Percentiles rank a stretch among this genome's conserved stretches.
Conservation (phyloP, 2,329 filamentous ascomycete genomes). For the Lasiodiplodia gonubiensis region DNA sequence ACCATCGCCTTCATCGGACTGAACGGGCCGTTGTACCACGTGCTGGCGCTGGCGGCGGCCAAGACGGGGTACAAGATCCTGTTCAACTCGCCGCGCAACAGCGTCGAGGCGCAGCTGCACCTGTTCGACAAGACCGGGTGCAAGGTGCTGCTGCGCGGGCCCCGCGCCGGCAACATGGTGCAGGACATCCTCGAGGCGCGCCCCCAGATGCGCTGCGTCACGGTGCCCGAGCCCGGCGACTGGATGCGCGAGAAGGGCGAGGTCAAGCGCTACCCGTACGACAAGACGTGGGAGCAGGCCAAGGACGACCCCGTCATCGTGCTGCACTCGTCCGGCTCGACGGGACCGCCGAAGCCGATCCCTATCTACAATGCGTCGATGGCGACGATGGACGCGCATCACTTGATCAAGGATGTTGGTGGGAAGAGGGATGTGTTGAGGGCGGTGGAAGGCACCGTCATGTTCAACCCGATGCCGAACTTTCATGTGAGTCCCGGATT, state of each 20-base stretch:
- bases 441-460: not conserved
- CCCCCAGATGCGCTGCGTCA: conserved; percentile 26
- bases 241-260: conserved; percentile 10
- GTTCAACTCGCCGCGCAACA: conserved; percentile 33
- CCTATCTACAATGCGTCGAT: not conserved
- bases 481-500: not conserved
- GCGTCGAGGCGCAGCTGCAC: conserved; percentile 27
- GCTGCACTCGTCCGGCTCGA: conserved; percentile 44
- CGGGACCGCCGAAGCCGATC: conserved; percentile 44
- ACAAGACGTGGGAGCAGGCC: conserved; percentile 35
- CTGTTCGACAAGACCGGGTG: conserved; percentile 30
- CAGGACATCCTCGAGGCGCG: conserved; percentile 9
- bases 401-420: not conserved
- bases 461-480: not conserved
- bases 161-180: not conserved
- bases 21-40: not conserved
- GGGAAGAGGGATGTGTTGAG: not conserved
- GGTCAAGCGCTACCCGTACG: conserved; percentile 30
- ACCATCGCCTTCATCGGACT: conserved; percentile 12
- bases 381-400: not conserved
- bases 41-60: conserved; percentile 33
- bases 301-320: conserved; percentile 36
- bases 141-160: not conserved
- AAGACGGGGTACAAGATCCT: conserved; percentile 38
- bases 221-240: conserved; percentile 26